Conservation (phyloP, 2,329 filamentous ascomycete species). For the Penicillium nordicum region DNA sequence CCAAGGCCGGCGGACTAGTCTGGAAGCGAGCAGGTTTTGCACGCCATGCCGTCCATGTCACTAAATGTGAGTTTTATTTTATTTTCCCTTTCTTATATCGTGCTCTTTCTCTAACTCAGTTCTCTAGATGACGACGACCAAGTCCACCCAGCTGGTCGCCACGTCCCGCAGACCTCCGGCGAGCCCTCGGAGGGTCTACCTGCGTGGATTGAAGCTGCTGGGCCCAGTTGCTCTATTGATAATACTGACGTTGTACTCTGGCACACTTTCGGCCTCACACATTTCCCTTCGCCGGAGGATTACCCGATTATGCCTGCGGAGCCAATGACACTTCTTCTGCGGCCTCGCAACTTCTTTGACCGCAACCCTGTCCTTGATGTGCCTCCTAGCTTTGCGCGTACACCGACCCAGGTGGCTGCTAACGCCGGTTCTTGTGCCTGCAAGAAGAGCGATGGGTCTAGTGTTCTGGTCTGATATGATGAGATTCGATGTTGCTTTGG, state of each 20-base stretch:
- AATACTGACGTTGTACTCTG: conserved; percentile 86
- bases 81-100: neutral
- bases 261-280: conserved; percentile 90
- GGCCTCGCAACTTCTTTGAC: conserved; percentile 78
- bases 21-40: conserved; percentile 90
- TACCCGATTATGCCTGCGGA: conserved; percentile 89
- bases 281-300: conserved; percentile 86
- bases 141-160: conserved; percentile 78
- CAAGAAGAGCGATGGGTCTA: conserved; percentile 40
- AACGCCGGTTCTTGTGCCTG: conserved; percentile 35
- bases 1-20: conserved; percentile 75
- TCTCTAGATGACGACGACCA: conserved; percentile 69
- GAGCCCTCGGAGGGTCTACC: conserved; percentile 70
- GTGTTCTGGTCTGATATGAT: conserved; percentile 34
- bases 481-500: neutral
- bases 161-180: conserved; percentile 83
- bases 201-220: conserved; percentile 65
- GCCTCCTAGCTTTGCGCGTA: conserved; percentile 68
- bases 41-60: conserved; percentile 81
- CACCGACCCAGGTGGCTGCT: conserved; percentile 64
- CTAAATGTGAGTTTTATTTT: conserved; percentile 64
- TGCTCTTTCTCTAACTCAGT: conserved; percentile 7
- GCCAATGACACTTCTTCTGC: conserved; percentile 74
- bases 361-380: conserved; percentile 78
- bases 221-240: conserved; percentile 65